A percentile compares a stretch with the other conserved stretches of the same genome.
phyloP scores from a whole-genome alignment of 371 early-diverging fungal genomes.

The Mortierella sp. region DNA sequence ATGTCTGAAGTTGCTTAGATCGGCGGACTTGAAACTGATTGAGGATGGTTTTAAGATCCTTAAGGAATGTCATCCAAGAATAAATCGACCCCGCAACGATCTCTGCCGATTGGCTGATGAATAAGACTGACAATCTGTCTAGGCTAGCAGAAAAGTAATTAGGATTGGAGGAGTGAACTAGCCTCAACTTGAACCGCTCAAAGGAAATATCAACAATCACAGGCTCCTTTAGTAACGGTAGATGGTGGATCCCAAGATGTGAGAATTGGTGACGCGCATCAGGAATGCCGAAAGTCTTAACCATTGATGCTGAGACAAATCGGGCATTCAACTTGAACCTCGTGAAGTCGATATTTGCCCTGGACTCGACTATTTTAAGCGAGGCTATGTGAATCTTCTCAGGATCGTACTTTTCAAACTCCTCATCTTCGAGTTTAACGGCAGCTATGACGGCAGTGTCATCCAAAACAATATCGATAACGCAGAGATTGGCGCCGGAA shows the following conservation, averaged over 20 bases:
- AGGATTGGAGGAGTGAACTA: conserved; percentile 64
- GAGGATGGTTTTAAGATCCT: conserved; percentile 70
- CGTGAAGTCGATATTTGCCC: conserved; percentile 67
- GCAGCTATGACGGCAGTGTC: conserved; percentile 67
- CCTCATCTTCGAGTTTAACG: conserved; percentile 71
- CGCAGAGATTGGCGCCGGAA: conserved; percentile 74
- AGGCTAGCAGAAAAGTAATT: conserved; percentile 66
- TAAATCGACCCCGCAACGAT: conserved; percentile 80
- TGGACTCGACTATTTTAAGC: conserved; percentile 68
- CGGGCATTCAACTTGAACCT: conserved; percentile 63
- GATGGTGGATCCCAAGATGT: conserved; percentile 45
- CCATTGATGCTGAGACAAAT: conserved; percentile 63
- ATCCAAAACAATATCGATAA: conserved; percentile 74
- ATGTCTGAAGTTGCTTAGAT: conserved; percentile 69
- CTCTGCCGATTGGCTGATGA: conserved; percentile 80
- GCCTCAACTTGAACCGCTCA: conserved; percentile 66
- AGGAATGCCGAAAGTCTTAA: conserved; percentile 76
- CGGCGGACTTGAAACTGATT: conserved; percentile 66
- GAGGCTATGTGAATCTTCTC: conserved; percentile 59
- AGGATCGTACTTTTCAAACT: conserved; percentile 68
- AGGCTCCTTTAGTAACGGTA: conserved; percentile 64
- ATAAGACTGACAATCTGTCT: conserved; percentile 63
- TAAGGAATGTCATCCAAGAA: conserved; percentile 80
- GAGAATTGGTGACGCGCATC: conserved; percentile 60
- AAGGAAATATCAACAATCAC: conserved; percentile 74